Evolutionary conservation across 75 land plant species (phyloP), one percentile per base, ranked within the genome.

Genomic region (Selaginella tamariscina): DNA sequence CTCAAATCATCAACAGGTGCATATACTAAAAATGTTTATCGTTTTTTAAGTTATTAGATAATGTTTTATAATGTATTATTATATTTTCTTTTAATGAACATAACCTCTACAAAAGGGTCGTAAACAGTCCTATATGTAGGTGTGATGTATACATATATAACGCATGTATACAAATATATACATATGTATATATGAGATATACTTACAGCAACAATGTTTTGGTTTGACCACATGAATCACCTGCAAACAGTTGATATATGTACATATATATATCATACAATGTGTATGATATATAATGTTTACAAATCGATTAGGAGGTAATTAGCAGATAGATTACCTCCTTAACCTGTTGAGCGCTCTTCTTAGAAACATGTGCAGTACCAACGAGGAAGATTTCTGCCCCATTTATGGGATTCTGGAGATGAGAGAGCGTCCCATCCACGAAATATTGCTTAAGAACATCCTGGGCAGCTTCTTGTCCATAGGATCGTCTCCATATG

Each of bases 321-420:
- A 5, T 26, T 21, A 15, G 28, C 23, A 62, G 24, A 63, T 24
- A 27, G 15, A 13, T 31, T 30, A 74, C 76, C 62, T 75, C 60
- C 21, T 68, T 39, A 30, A 77, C 79, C 44, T 74, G 57, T 1
- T 74, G 65, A 1, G 79, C 79, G 49, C 78, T 77, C 56, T 60
- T 49, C 32, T 28, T 68, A 5, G 78, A 77, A 29, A 77, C 78
- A 65, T 77, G 79, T 11, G 72, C 55, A 1, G 78, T 75, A 15
- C 79, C 79, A 26, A 77, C 79, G 26, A 77, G 78, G 44, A 74
- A 77, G 28, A 77, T 39, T 28, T 74, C 57, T 1, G 78, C 79
- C 15, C 79, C 78, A 13, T 74, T 77, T 32, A 2, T 33, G 23
- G 31, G 24, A 62, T 77, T 77, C 9, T 70, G 33, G 56, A 77